Conservation (phyloP, 2,329 filamentous ascomycete genomes). For the Massarina eburnea region DNA sequence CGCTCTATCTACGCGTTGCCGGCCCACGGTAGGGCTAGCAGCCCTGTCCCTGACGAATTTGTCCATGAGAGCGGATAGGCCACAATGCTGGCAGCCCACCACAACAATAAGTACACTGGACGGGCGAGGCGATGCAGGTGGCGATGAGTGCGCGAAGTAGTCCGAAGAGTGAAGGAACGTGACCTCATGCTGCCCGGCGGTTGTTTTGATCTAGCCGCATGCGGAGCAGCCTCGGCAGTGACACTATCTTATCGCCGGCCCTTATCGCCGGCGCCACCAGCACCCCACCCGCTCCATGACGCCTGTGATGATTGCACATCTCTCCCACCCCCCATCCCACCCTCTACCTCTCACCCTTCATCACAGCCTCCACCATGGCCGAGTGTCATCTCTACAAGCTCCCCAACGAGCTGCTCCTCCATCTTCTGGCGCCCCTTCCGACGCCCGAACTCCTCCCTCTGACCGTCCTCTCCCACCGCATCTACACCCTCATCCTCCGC, state of each 20-base stretch:
- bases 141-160: too few relatives aligned
- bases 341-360: too few relatives aligned
- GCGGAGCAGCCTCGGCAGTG: constrained; percentile 20
- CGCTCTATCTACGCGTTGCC: too few relatives aligned
- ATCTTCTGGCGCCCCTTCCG: constrained; percentile 45
- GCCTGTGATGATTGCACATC: background rate
- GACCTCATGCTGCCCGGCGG: constrained; percentile 17
- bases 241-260: constrained; percentile 32
- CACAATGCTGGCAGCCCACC: background rate
- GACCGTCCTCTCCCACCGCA: constrained; percentile 61
- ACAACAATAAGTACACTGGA: too few relatives aligned
- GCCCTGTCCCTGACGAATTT: constrained; percentile 20
- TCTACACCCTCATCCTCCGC: constrained; percentile 64
- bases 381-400: constrained; percentile 38
- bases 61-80: constrained; percentile 15
- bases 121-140: too few relatives aligned
- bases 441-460: constrained; percentile 54
- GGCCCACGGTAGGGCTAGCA: constrained; percentile 19
- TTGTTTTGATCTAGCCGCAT: constrained; percentile 21
- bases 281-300: constrained; percentile 15
- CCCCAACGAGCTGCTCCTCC: constrained; percentile 48
- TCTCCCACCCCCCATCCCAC: background rate
- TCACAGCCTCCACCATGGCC: constrained; percentile 16
- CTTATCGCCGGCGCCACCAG: constrained; percentile 22
- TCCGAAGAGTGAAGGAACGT: too few relatives aligned